Conservation (phyloP, 2,329 filamentous ascomycete species). For the Eurotiales sp. region DNA sequence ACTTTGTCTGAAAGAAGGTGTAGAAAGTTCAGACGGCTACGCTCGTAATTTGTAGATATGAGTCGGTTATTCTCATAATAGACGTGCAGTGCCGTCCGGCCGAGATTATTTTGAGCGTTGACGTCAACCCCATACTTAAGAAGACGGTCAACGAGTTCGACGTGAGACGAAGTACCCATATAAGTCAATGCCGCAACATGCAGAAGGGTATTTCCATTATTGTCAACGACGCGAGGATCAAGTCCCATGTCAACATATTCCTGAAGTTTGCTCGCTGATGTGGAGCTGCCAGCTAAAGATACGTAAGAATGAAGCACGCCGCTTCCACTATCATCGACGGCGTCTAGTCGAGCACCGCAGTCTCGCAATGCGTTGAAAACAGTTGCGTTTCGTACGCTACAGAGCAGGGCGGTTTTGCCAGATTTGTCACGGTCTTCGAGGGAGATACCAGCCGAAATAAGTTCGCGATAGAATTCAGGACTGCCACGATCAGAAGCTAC, state of each 20-base stretch:
- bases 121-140: background rate
- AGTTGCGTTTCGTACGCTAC: background rate
- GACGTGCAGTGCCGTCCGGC: background rate
- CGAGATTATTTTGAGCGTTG: background rate
- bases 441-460: background rate
- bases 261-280: background rate
- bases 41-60: background rate
- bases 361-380: background rate
- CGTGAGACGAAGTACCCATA: background rate
- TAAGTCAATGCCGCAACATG: background rate
- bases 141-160: background rate
- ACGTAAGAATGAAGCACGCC: background rate
- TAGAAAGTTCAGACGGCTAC: background rate
- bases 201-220: constrained; percentile 3
- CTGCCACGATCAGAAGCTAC: background rate
- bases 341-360: background rate
- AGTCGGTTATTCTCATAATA: background rate
- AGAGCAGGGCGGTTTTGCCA: background rate
- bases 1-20: background rate
- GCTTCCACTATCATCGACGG: background rate
- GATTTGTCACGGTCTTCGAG: background rate
- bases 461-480: background rate
- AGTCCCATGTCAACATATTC: background rate
- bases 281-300: background rate
- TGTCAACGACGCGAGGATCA: background rate